Base-by-base conservation (phyloP, 345 rosid genomes). In the Brassica nigra region DNA sequence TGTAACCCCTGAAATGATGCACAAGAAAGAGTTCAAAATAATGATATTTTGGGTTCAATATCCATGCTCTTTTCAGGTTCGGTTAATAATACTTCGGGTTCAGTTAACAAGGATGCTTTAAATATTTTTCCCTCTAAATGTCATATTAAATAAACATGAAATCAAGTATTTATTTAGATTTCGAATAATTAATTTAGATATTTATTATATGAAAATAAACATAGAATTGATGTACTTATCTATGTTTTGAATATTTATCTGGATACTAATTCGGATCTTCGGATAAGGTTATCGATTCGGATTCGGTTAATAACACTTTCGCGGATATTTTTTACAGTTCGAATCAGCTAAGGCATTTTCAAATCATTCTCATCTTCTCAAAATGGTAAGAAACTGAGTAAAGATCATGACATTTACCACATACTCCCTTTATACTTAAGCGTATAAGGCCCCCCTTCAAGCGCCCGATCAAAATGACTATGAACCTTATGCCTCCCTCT, bases 381-480 rank as follows among this genome's bases (percentile, higher is more conserved):
- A 42, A 34, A 42, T 3, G 5, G 5, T 42, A 42, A 42, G 57
- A 47, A 47, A 52, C 2, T 5, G 57, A 52, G 57, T n/a, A n/a
- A 52, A 42, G 14, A 10, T 5, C 1, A 14, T 2, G 3, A 33
- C n/a, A 76, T 14, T 71, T 87, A 96, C 99, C 99, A 96, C 98
- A 96, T 96, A 92, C 95, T 90, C 15, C 98, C 97, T 77, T 88
- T 87, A 73, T 89, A 88, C 87, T 90, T 90, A 75, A 96, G 86
- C 1, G 94, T 82, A 68, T 92, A 91, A 20, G 99, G 99, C 1
- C 99, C 98, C 39, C 97, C 86, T 74, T 90, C 98, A 15, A 96
- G 85, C 14, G 98, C 87, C 1, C 98, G 89, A 84, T 90, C 95
- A 62, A 96, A 96, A 75, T 93, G 99, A 82, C 97, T 93, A 18